A percentile compares a stretch with the other conserved stretches of the same genome.
These are phyloP conservation scores for Eudorina sp. DNA, from an alignment of 139 green algal species.

Conservation along the genomic window DNA sequence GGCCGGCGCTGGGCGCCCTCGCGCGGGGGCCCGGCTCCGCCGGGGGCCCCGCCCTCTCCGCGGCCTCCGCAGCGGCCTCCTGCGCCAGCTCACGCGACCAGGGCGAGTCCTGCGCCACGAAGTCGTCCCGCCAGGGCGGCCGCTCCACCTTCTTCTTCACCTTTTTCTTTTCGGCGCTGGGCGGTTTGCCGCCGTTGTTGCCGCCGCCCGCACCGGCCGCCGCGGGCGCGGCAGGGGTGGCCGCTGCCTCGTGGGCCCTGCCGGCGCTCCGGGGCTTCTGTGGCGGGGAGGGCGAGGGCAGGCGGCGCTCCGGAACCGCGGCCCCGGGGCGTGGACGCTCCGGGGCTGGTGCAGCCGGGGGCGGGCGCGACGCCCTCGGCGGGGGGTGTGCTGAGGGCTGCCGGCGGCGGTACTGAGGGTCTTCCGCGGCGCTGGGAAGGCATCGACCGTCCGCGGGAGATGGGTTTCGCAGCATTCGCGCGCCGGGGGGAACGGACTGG, in stretches of 20 bases:
- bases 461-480: neutral
- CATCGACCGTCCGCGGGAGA: neutral
- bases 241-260: neutral
- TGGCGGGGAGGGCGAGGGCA: neutral
- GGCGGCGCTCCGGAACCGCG: neutral
- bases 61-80: neutral
- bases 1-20: neutral
- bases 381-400: neutral
- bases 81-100: slow-evolving; percentile 22
- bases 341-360: neutral
- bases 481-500: slow-evolving; percentile 3
- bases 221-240: neutral
- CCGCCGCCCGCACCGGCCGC: neutral
- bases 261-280: neutral
- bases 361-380: neutral
- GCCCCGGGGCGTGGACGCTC: neutral
- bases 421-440: neutral
- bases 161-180: slow-evolving; percentile 8
- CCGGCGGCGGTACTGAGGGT: neutral
- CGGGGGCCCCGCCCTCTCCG: neutral
- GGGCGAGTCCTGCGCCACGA: neutral
- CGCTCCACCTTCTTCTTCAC: slow-evolving; percentile 13
- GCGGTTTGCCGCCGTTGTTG: slow-evolving; percentile 9
- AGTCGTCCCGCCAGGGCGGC: slow-evolving; percentile 21
- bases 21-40: neutral